A percentile compares a stretch with the other conserved stretches of the same genome.
Conservation (phyloP, 140 eudicot species). For the Erigeron philadelphicus region DNA sequence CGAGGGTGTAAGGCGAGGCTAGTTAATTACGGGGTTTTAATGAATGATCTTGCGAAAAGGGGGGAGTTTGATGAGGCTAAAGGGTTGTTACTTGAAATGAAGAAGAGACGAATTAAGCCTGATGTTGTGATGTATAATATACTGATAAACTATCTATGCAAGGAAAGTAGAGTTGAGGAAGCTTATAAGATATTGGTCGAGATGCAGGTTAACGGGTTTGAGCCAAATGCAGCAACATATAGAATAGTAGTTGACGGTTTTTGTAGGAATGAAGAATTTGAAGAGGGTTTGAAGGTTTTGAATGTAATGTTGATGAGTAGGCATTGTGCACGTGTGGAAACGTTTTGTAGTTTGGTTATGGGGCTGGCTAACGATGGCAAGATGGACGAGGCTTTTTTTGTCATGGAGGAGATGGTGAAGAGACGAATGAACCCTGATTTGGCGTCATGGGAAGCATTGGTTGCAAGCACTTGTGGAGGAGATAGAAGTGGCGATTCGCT, state of each 20-base stretch:
- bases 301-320: conserved; percentile 59
- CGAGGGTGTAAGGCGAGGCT: conserved; percentile 61
- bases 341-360: conserved; percentile 51
- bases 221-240: conserved; percentile 79
- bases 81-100: conserved; percentile 58
- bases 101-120: conserved; percentile 61
- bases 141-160: conserved; percentile 54
- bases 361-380: conserved; percentile 57
- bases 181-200: conserved; percentile 71
- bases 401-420: conserved; percentile 76
- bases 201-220: conserved; percentile 65
- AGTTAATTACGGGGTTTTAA: conserved; percentile 72
- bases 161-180: conserved; percentile 49
- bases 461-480: conserved; percentile 31
- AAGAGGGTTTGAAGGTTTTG: conserved; percentile 62
- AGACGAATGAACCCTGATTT: conserved; percentile 44
- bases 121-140: conserved; percentile 78
- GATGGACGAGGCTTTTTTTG: conserved; percentile 56
- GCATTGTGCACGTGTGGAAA: conserved; percentile 69
- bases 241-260: conserved; percentile 85
- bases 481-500: conserved; percentile 21
- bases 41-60: conserved; percentile 61
- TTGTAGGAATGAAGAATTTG: conserved; percentile 52
- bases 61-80: conserved; percentile 70
- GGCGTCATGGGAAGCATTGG: conserved; percentile 54